phyloP scores from a whole-genome alignment of 331 rosid genomes.

The Acacia pycnantha region DNA sequence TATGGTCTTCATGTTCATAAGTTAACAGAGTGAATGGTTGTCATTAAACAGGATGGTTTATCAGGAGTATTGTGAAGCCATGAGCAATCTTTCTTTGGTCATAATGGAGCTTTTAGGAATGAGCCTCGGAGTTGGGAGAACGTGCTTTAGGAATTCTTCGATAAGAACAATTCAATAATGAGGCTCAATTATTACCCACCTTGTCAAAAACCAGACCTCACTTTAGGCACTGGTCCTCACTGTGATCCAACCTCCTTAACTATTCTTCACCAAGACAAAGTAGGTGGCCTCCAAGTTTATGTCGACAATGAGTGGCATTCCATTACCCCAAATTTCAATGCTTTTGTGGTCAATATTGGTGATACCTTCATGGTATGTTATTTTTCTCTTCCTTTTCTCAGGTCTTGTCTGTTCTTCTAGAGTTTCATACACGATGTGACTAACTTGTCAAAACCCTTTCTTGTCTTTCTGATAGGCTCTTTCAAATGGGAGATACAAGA shows the following conservation, averaged over 20 bases:
- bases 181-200: constrained; percentile 93
- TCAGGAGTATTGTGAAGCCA: constrained; percentile 65
- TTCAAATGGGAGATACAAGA: constrained; percentile 87
- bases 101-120: constrained; percentile 89
- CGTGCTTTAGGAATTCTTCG: constrained; percentile 63
- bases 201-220: constrained; percentile 78
- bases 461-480: constrained; percentile 55
- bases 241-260: constrained; percentile 95
- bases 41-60: constrained; percentile 57
- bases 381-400: background rate
- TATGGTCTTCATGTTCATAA: background rate
- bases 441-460: constrained; percentile 11
- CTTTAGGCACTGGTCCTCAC: constrained; percentile 97
- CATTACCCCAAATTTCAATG: constrained; percentile 57
- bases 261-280: constrained; percentile 87
- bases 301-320: constrained; percentile 82
- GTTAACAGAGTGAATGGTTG: background rate
- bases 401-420: background rate
- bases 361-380: constrained; percentile 88
- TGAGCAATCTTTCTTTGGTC: constrained; percentile 71
- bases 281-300: constrained; percentile 84
- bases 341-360: constrained; percentile 93
- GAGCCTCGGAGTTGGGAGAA: constrained; percentile 65
- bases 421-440: background rate
- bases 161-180: constrained; percentile 80